Evolutionary conservation across 2,329 filamentous ascomycete species (phyloP).

Genomic region (Colletotrichum theobromicola): DNA sequence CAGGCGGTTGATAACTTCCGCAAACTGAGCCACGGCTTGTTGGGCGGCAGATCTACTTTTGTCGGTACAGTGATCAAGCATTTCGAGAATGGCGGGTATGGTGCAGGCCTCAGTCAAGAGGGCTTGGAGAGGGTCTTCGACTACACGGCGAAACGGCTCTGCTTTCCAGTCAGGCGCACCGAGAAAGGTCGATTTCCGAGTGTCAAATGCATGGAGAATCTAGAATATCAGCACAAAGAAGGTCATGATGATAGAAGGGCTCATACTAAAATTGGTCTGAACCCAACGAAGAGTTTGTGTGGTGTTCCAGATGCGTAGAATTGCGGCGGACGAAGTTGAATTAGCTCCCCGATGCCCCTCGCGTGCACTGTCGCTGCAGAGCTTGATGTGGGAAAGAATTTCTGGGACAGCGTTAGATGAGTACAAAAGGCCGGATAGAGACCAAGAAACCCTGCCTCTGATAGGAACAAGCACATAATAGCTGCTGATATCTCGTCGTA

Average conservation of each 20-base stretch:
- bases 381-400: conserved; percentile 35
- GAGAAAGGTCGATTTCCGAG: conserved; percentile 34
- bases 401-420: neutral
- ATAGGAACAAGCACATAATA: conserved; percentile 40
- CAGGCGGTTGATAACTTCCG: neutral
- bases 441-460: conserved; percentile 22
- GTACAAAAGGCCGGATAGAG: rapidly evolving
- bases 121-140: conserved; percentile 33
- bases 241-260: neutral
- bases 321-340: conserved; percentile 34
- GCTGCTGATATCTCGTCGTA: conserved; percentile 32
- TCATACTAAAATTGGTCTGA: conserved; percentile 42
- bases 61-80: neutral
- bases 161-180: conserved; percentile 30
- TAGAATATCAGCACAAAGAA: neutral
- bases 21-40: neutral
- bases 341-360: conserved; percentile 36
- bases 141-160: conserved; percentile 32
- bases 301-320: conserved; percentile 35
- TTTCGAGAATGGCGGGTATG: conserved; percentile 29
- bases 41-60: neutral
- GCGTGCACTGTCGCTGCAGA: conserved; percentile 34
- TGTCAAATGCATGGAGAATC: conserved; percentile 34
- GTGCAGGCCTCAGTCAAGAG: conserved; percentile 32
- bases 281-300: conserved; percentile 43